Conservation (phyloP, 75 land plant genomes). For the Pinus taeda region DNA sequence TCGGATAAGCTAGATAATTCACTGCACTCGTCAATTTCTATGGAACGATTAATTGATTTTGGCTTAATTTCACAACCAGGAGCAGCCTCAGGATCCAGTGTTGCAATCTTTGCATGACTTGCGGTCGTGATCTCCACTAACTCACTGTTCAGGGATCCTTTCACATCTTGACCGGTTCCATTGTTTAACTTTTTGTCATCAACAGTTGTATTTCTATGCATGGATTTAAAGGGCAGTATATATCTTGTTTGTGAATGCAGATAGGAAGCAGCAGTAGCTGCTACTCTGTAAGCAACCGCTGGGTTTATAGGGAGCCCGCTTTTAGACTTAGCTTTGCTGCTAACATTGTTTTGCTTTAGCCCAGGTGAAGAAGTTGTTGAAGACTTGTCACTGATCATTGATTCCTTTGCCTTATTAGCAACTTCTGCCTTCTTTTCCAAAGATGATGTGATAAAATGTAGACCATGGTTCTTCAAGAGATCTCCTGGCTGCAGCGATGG, state of each 20-base stretch:
- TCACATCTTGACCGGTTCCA: constrained; percentile 1
- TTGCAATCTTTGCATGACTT: not conserved
- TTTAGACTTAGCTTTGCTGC: constrained; percentile 18
- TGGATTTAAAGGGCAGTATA: constrained; percentile 30
- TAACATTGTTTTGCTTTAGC: not conserved
- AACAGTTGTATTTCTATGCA: not conserved
- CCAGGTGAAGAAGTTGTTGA: not conserved
- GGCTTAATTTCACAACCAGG: not conserved
- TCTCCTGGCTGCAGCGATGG: constrained; percentile 36
- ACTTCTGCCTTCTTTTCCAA: constrained; percentile 41
- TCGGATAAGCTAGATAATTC: constrained; percentile 7
- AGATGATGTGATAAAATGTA: constrained; percentile 72
- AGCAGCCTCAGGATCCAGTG: not conserved
- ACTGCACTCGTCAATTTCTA: not conserved
- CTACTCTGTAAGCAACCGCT: constrained; percentile 49
- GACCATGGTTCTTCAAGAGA: constrained; percentile 35
- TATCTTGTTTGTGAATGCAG: constrained; percentile 55
- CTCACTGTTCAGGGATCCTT: not conserved
- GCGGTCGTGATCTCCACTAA: not conserved
- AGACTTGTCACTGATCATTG: constrained; percentile 6
- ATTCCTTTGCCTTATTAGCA: constrained; percentile 24
- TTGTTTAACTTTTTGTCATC: constrained; percentile 2
- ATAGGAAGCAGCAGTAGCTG: constrained; percentile 80
- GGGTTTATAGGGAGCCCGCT: constrained; percentile 23
- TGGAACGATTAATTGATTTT: not conserved